These are phyloP conservation scores for Anastatica hierochuntica DNA, from an alignment of 345 rosid species.

Conservation along the genomic window DNA sequence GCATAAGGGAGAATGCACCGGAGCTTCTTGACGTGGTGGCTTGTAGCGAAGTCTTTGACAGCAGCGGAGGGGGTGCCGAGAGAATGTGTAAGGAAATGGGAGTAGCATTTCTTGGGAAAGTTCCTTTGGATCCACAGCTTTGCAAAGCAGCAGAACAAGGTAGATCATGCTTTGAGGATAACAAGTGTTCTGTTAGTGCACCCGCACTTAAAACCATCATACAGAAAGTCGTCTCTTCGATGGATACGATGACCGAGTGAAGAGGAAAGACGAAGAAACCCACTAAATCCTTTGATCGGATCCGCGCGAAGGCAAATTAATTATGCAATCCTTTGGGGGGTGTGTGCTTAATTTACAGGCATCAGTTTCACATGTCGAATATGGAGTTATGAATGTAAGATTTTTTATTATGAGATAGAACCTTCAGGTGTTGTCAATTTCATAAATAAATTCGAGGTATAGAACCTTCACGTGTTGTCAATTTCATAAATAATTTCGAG, in stretches of 20 bases:
- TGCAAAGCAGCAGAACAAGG: conserved; percentile 86
- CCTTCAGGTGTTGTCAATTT: too few species aligned
- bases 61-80: conserved; percentile 76
- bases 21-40: conserved; percentile 54
- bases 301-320: too few species aligned
- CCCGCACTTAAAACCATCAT: conserved; percentile 54
- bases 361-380: background rate
- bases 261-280: background rate
- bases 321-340: too few species aligned
- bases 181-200: conserved; percentile 56
- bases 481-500: too few species aligned
- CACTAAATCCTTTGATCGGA: background rate
- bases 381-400: background rate
- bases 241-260: conserved; percentile 20
- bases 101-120: conserved; percentile 78
- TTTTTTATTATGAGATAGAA: too few species aligned
- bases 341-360: background rate
- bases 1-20: conserved; percentile 60
- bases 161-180: conserved; percentile 66
- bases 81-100: conserved; percentile 82
- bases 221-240: conserved; percentile 35
- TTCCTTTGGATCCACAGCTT: conserved; percentile 83
- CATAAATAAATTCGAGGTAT: too few species aligned
- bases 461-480: too few species aligned
- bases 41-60: conserved; percentile 66